These are phyloP conservation scores for Beauveria caledonica DNA, from an alignment of 2,329 filamentous ascomycete species.

Conservation along the genomic window DNA sequence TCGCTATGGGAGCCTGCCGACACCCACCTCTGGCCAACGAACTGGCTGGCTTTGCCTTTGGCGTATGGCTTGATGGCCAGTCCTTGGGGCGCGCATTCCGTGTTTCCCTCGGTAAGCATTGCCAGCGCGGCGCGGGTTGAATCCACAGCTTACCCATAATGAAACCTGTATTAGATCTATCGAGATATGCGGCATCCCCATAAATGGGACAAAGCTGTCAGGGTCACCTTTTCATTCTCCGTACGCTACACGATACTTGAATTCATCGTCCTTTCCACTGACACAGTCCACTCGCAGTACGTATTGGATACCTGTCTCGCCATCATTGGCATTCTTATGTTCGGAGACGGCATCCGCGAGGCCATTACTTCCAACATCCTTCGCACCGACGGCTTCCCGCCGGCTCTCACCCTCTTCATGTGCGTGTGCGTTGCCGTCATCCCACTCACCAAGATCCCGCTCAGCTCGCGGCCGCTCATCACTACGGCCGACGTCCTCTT, in stretches of 20 bases:
- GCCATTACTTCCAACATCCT: conserved; percentile 90
- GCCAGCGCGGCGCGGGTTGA: conserved; percentile 13
- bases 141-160: background rate
- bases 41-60: conserved; percentile 80
- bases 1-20: conserved; percentile 72
- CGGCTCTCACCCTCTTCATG: conserved; percentile 65
- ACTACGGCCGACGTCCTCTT: conserved; percentile 74
- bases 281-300: conserved; percentile 41
- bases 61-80: conserved; percentile 87
- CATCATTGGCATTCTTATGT: conserved; percentile 84
- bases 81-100: conserved; percentile 54
- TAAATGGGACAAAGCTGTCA: conserved; percentile 68
- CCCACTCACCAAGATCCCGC: conserved; percentile 87
- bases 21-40: conserved; percentile 74
- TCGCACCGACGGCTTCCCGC: conserved; percentile 63
- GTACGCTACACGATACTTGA: conserved; percentile 35
- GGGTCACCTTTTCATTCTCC: conserved; percentile 77
- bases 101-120: conserved; percentile 64
- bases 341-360: conserved; percentile 78
- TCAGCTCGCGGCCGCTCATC: conserved; percentile 82
- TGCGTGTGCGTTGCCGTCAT: conserved; percentile 86
- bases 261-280: background rate
- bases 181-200: conserved; percentile 64
- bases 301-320: conserved; percentile 75
- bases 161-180: conserved; percentile 39